Evolutionary conservation across 208 protist genomes (phyloP), one percentile per base, ranked within the genome.

Genomic region (Trypanosoma scelopori): DNA sequence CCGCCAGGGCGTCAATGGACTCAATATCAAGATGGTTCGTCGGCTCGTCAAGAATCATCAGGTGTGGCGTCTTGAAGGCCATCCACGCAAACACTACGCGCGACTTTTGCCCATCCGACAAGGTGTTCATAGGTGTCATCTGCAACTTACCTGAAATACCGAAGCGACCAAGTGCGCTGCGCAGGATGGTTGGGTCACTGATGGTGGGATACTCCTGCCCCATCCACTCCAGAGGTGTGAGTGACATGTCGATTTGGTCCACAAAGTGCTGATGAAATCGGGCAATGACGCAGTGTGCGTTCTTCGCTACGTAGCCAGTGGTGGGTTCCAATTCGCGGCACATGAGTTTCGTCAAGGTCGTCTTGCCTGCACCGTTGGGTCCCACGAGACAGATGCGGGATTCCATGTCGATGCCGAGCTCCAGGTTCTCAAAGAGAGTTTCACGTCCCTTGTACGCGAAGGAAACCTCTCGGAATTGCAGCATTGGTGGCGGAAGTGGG

Each of bases 21-120:
- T 98, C 95, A 73, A 99, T 98, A 79, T 99, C 97, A 39, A 99
- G 76, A 71, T 98, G 95, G 73, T 99, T 99, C 3, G 97, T 99
- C 16, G 97, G 97, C 88, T 99, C 98, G 74, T 99, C 98, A 32
- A 99, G 82, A 69, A 99, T 92, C 60, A 99, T 87, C 32, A 99
- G 94, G 71, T 99, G 97, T 4, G 97, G 97, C n/a, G 86, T 73
- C 49, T 72, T 65, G 75, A 95, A 95, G 3, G 94, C 81, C 58
- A 99, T 84, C 79, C 95, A 97, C 13, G 96, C 81, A 47, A 99
- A 95, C 57, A 98, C 95, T 6, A 99, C 96, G 56, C 98, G 86
- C 42, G 92, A 95, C 81, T 99, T 99, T 74, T 99, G 97, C 3
- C 98, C 98, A 47, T 98, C 98, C 1, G 86, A 97, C 7, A 99